phyloP scores from a whole-genome alignment of 192 early-diverging fungal genomes.

The Coemansia sp. region DNA sequence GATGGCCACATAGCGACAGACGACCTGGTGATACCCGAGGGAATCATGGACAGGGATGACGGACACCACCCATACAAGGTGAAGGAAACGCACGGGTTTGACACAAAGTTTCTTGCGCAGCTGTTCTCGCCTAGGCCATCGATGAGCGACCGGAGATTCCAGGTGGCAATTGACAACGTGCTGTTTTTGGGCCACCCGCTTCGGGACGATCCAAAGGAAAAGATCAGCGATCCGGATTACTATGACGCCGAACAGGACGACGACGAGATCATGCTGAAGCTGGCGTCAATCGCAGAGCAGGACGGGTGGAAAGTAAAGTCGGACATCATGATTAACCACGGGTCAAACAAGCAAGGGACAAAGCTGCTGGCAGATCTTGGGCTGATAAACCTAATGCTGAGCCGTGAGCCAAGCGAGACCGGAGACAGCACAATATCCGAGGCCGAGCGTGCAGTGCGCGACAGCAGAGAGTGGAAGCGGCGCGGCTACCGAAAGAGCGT shows the following conservation, averaged over 20 bases:
- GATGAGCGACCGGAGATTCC: conserved; percentile 81
- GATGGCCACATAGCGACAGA: conserved; percentile 2
- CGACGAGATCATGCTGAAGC: conserved; percentile 46
- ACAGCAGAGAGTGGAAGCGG: conserved; percentile 53
- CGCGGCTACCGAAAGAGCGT: conserved; percentile 44
- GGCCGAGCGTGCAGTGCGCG: conserved; percentile 53
- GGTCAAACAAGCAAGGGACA: conserved; percentile 26
- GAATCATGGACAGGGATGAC: not conserved
- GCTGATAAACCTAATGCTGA: conserved; percentile 46
- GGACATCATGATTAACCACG: conserved; percentile 21
- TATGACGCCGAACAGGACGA: conserved; percentile 61
- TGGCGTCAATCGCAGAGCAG: conserved; percentile 30
- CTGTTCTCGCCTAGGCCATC: conserved; percentile 83
- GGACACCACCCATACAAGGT: conserved; percentile 13
- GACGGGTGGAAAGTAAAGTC: conserved; percentile 50
- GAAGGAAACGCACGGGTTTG: conserved; percentile 66
- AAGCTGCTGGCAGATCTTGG: conserved; percentile 50
- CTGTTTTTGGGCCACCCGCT: conserved; percentile 81
- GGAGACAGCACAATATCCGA: conserved; percentile 52
- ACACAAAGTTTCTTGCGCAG: conserved; percentile 75
- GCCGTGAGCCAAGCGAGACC: conserved; percentile 53
- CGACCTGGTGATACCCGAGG: not conserved
- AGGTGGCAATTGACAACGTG: conserved; percentile 81
- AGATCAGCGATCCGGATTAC: conserved; percentile 62
- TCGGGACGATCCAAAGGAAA: conserved; percentile 52